phyloP scores from a whole-genome alignment of 2,329 filamentous ascomycete genomes.

The Zasmidium cellare region DNA sequence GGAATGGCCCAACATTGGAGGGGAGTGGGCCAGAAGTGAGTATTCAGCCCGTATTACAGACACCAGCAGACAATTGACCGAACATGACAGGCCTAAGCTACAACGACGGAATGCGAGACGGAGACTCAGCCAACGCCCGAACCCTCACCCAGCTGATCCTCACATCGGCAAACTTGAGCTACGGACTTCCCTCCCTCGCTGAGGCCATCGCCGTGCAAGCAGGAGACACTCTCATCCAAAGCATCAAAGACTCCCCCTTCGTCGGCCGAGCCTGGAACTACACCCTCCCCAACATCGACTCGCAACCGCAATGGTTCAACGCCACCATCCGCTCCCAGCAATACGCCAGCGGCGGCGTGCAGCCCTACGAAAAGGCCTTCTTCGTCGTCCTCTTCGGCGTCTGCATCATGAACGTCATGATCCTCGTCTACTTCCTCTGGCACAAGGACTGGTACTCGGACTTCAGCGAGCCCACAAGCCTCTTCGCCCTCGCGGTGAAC shows the following conservation, averaged over 20 bases:
- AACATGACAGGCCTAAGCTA: conserved; percentile 37
- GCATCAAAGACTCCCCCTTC: conserved; percentile 61
- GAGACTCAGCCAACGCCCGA: conserved; percentile 45
- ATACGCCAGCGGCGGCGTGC: conserved; percentile 67
- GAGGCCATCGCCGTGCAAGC: conserved; percentile 73
- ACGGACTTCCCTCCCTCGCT: conserved; percentile 64
- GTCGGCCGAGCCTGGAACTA: conserved; percentile 48
- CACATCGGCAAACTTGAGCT: conserved; percentile 44
- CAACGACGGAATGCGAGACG: conserved; percentile 45
- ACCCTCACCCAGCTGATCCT: conserved; percentile 47
- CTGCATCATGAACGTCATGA: conserved; percentile 67
- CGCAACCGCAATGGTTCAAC: conserved; percentile 60
- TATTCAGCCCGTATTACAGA: background rate
- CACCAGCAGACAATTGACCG: background rate
- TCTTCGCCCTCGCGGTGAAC: conserved; percentile 52
- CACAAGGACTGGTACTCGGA: conserved; percentile 69
- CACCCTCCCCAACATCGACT: conserved; percentile 22
- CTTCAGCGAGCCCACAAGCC: conserved; percentile 70
- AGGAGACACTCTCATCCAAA: conserved; percentile 65
- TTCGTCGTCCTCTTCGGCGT: conserved; percentile 65
- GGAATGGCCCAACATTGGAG: conserved; percentile 47
- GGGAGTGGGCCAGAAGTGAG: conserved; percentile 43
- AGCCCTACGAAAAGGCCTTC: conserved; percentile 65
- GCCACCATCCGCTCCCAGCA: conserved; percentile 64
- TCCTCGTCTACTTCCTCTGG: conserved; percentile 62